A percentile compares a stretch with the other conserved stretches of the same genome.
phyloP scores from a whole-genome alignment of 2,329 filamentous ascomycete species.

The Dothistroma septosporum region DNA sequence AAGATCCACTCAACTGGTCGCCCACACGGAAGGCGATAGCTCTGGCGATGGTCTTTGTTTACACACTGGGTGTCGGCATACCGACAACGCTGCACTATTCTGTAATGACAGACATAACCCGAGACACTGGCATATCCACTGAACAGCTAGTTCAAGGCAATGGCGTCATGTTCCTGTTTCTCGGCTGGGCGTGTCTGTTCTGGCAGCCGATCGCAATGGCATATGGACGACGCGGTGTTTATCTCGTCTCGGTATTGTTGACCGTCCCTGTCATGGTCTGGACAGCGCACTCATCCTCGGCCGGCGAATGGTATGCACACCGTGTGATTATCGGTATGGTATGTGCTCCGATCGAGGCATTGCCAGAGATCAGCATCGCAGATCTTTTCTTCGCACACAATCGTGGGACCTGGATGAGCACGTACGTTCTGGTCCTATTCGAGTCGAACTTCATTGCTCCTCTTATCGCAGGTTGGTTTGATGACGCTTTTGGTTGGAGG shows the following conservation, averaged over 20 bases:
- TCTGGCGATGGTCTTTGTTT: slow-evolving; percentile 23
- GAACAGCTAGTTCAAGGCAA: slow-evolving; percentile 27
- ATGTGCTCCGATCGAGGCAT: slow-evolving; percentile 24
- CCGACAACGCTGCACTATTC: slow-evolving; percentile 34
- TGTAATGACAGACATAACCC: slow-evolving; percentile 32
- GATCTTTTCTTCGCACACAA: slow-evolving; percentile 33
- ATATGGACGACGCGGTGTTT: slow-evolving; percentile 36
- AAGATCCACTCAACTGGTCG: slow-evolving; percentile 26
- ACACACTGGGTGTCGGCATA: slow-evolving; percentile 35
- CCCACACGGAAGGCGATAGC: slow-evolving; percentile 19
- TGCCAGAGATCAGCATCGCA: slow-evolving; percentile 31
- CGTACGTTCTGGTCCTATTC: slow-evolving; percentile 28
- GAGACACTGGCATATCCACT: slow-evolving; percentile 22
- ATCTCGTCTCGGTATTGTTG: slow-evolving; percentile 21
- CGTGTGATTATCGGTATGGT: slow-evolving; percentile 24
- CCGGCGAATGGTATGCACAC: slow-evolving; percentile 17
- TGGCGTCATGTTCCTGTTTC: slow-evolving; percentile 39
- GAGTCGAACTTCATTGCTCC: slow-evolving; percentile 33
- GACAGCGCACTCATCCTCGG: slow-evolving; percentile 17
- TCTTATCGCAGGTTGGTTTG: slow-evolving; percentile 49
- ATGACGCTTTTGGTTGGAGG: slow-evolving; percentile 46
- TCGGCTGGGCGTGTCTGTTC: slow-evolving; percentile 44
- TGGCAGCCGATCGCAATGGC: slow-evolving; percentile 48
- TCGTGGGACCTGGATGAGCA: slow-evolving; percentile 29
- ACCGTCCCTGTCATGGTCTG: slow-evolving; percentile 23